Percentiles rank a stretch among this genome's conserved stretches.
Evolutionary conservation across 805 yeast species (phyloP).

Genomic region (Candida pseudofarinosa): DNA sequence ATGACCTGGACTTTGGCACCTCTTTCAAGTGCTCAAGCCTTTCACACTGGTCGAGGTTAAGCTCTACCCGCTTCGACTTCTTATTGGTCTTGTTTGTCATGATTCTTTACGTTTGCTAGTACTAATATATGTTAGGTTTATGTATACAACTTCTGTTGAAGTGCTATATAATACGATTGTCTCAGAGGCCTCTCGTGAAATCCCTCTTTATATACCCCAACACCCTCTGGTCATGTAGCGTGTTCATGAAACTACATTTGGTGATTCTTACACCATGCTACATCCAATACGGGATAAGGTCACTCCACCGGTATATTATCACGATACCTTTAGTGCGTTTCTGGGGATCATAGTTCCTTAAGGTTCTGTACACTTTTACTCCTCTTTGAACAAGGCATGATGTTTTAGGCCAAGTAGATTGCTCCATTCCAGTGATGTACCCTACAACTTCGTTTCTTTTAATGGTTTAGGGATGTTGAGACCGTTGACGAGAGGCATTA

Average conservation of each 20-base stretch:
- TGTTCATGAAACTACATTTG: no score
- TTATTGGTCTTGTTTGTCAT: conserved; percentile 25
- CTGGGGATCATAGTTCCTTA: not conserved
- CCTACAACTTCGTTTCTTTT: no score
- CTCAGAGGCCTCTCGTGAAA: no score
- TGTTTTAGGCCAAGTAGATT: not conserved
- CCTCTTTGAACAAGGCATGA: not conserved
- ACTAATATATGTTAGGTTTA: no score
- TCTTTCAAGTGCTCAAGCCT: conserved; percentile 35
- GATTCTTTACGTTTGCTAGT: no score
- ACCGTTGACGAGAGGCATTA: no score
- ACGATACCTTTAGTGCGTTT: conserved; percentile 5
- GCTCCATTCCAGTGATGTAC: no score
- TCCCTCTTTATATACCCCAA: no score
- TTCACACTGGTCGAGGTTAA: conserved; percentile 31
- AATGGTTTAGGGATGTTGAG: no score
- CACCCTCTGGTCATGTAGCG: no score
- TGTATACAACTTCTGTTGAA: no score
- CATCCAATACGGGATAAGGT: not conserved
- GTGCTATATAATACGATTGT: no score
- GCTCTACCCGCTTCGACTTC: conserved; percentile 24
- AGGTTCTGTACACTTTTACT: not conserved
- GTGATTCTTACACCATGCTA: not conserved
- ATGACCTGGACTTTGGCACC: conserved; percentile 34
- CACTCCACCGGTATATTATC: conserved; percentile 7